Evolutionary conservation across 1,139 yeast genomes (phyloP).

Genomic region (Casaregolazyma suthepensis): DNA sequence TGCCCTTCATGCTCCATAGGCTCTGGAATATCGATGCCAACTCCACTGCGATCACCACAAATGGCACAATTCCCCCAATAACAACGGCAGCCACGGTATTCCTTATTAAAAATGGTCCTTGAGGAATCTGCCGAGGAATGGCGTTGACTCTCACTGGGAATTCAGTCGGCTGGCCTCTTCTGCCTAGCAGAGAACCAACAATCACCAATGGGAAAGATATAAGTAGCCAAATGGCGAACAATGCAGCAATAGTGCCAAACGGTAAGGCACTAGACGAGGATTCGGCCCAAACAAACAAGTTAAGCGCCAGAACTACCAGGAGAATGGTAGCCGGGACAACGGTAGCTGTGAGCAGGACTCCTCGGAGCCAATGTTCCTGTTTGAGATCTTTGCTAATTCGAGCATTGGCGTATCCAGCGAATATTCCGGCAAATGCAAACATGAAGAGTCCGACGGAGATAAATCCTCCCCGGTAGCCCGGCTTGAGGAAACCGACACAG

Average conservation of each 20-base stretch:
- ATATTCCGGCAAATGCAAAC: slow-evolving; percentile 63
- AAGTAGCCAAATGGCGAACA: slow-evolving; percentile 52
- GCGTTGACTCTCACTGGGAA: slow-evolving; percentile 30
- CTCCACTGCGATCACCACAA: slow-evolving; percentile 76
- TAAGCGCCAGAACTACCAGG: slow-evolving; percentile 49
- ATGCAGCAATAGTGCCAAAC: slow-evolving; percentile 59
- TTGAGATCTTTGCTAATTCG: slow-evolving; percentile 52
- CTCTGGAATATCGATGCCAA: slow-evolving; percentile 68
- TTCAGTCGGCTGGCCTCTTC: slow-evolving; percentile 31
- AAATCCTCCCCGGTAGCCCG: slow-evolving; percentile 62
- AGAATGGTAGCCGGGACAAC: slow-evolving; percentile 54
- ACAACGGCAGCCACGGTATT: slow-evolving; percentile 25
- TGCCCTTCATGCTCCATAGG: slow-evolving; percentile 72
- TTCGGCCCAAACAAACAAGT: slow-evolving; percentile 68
- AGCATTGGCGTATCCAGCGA: slow-evolving; percentile 68
- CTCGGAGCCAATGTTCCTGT: slow-evolving; percentile 31
- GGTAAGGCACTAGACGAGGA: slow-evolving; percentile 76
- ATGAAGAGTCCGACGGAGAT: slow-evolving; percentile 54
- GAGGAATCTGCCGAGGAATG: slow-evolving; percentile 37
- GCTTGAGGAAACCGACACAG: slow-evolving; percentile 50
- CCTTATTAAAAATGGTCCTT: slow-evolving; percentile 32
- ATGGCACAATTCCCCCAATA: slow-evolving; percentile 66
- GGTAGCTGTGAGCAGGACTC: slow-evolving; percentile 30
- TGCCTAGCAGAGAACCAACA: slow-evolving; percentile 63
- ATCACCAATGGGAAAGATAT: slow-evolving; percentile 70